Percentiles rank a stretch among this genome's conserved stretches.
Evolutionary conservation across 1,284 basidiomycete species (phyloP).

Genomic region (Puccinia coronata): DNA sequence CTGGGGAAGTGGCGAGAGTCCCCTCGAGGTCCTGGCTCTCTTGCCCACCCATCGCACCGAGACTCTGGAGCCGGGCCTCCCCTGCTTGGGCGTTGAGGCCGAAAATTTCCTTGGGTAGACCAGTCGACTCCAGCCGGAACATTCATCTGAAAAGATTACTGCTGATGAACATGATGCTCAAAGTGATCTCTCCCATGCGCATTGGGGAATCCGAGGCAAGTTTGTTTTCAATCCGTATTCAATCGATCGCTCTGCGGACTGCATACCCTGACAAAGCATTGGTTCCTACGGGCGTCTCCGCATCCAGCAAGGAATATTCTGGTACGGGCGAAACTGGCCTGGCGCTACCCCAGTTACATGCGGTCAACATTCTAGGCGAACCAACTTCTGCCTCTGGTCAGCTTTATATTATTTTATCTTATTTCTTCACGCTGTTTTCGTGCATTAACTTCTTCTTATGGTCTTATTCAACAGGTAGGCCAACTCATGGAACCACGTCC

Average conservation of each 20-base stretch:
- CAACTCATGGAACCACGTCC: neutral
- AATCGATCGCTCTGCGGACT: neutral
- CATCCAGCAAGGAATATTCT: no score
- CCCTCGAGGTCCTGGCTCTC: conserved; percentile 18
- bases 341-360: neutral
- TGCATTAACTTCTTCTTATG: neutral
- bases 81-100: conserved; percentile 33
- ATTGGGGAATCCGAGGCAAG: neutral
- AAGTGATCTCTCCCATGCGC: neutral
- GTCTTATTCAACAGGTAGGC: neutral
- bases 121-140: no score
- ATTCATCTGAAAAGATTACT: neutral
- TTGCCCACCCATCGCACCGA: conserved; percentile 40
- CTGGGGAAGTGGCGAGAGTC: neutral
- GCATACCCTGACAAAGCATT: neutral
- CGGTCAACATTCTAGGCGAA: neutral
- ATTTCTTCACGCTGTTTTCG: neutral
- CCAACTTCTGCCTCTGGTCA: neutral
- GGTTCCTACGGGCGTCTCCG: neutral
- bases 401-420: no score
- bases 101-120: no score
- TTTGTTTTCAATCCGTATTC: neutral
- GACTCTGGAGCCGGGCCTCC: conserved; percentile 30
- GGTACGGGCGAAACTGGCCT: neutral
- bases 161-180: no score